phyloP scores from a whole-genome alignment of 495 filamentous ascomycete genomes.

The Massariosphaeria phaeospora region DNA sequence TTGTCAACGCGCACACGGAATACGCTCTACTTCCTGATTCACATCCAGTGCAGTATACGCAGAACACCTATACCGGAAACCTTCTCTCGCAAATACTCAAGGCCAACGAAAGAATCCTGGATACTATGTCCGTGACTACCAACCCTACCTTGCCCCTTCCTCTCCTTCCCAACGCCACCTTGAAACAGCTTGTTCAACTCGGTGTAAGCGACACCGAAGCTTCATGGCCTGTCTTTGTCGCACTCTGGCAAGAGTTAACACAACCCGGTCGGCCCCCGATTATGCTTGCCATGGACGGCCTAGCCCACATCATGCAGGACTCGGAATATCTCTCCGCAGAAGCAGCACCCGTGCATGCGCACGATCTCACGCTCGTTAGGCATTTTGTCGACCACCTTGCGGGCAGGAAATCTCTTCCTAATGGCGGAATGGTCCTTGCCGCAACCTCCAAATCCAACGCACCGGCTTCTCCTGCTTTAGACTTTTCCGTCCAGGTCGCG shows the following conservation, averaged over 20 bases:
- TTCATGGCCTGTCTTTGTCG: conserved; percentile 76
- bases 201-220: conserved; percentile 69
- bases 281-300: conserved; percentile 70
- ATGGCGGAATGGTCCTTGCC: conserved; percentile 74
- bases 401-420: conserved; percentile 55
- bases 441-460: conserved; percentile 64
- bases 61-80: conserved; percentile 67
- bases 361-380: conserved; percentile 72
- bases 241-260: conserved; percentile 73
- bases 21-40: conserved; percentile 65
- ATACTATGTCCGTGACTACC: conserved; percentile 52
- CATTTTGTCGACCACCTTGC: conserved; percentile 67
- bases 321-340: conserved; percentile 65
- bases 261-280: conserved; percentile 68
- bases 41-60: conserved; percentile 61
- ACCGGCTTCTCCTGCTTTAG: conserved; percentile 56
- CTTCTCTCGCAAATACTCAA: conserved; percentile 64
- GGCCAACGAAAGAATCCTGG: conserved; percentile 66
- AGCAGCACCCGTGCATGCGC: conserved; percentile 73
- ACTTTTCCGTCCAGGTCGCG: conserved; percentile 46
- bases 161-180: conserved; percentile 54
- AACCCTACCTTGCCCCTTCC: conserved; percentile 57
- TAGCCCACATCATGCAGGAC: conserved; percentile 70
- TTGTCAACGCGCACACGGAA: conserved; percentile 70
- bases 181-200: conserved; percentile 61